Percentiles rank a stretch among this genome's conserved stretches.
Evolutionary conservation across 257 asterid genomes (phyloP).

Genomic region (Ballota nigra): DNA sequence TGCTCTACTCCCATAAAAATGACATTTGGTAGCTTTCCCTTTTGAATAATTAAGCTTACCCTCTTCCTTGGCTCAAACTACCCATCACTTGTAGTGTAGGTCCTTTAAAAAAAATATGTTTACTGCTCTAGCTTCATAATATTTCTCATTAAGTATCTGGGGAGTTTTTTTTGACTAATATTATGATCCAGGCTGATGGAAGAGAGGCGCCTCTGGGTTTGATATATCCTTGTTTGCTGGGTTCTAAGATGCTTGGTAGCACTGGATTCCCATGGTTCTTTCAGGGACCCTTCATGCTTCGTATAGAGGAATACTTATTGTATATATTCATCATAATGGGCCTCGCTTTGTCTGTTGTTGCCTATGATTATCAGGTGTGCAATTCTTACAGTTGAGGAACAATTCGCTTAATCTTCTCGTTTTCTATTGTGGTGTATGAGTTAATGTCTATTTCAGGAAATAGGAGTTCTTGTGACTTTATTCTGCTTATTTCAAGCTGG

Average conservation of each 20-base stretch:
- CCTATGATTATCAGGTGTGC: slow-evolving; percentile 90
- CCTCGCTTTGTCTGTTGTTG: slow-evolving; percentile 50
- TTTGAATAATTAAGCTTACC: slow-evolving; percentile 7
- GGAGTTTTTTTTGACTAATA: slow-evolving; percentile 22
- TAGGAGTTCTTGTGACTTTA: slow-evolving; percentile 62
- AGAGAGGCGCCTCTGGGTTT: slow-evolving; percentile 75
- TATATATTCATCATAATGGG: slow-evolving; percentile 65
- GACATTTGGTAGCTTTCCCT: background rate
- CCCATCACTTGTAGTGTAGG: background rate
- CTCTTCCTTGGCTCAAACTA: background rate
- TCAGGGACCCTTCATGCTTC: slow-evolving; percentile 56
- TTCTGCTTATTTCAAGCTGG: slow-evolving; percentile 78
- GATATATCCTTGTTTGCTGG: slow-evolving; percentile 87
- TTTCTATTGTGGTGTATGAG: slow-evolving; percentile 4
- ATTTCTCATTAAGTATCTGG: background rate
- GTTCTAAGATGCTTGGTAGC: slow-evolving; percentile 96
- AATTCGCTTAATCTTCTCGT: background rate
- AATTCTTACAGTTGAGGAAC: slow-evolving; percentile 1
- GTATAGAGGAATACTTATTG: slow-evolving; percentile 67
- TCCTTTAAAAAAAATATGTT: background rate
- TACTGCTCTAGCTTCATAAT: background rate
- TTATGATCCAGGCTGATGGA: slow-evolving; percentile 83
- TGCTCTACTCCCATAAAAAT: background rate
- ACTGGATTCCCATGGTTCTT: slow-evolving; percentile 76
- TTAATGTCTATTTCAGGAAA: slow-evolving; percentile 55